These are phyloP conservation scores for Diatrype stigma DNA, from an alignment of 2,329 filamentous ascomycete species.

Conservation along the genomic window DNA sequence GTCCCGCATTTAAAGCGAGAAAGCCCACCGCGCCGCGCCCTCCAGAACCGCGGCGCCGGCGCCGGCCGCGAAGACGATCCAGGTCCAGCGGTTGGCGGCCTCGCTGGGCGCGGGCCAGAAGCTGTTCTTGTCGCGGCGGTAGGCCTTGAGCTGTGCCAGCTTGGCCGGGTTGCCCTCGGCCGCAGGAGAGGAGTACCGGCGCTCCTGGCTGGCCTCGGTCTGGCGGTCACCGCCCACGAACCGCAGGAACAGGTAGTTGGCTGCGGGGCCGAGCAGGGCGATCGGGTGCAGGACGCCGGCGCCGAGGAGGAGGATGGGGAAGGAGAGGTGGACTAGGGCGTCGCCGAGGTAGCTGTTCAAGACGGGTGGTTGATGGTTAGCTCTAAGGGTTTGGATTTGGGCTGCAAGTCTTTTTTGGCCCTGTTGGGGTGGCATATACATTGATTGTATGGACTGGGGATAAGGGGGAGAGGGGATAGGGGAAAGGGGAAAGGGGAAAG, in stretches of 20 bases:
- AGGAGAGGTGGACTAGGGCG: conserved; percentile 53
- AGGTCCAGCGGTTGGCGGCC: conserved; percentile 51
- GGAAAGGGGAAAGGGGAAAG: background rate
- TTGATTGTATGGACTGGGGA: too few relatives aligned
- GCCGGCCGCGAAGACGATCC: conserved; percentile 47
- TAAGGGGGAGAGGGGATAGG: background rate
- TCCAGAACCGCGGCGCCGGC: conserved; percentile 45
- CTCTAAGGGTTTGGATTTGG: too few relatives aligned
- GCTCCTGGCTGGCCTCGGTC: conserved; percentile 48
- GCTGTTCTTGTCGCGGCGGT: conserved; percentile 51
- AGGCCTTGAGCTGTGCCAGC: conserved; percentile 47
- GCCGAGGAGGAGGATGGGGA: conserved; percentile 53
- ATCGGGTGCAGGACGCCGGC: conserved; percentile 51
- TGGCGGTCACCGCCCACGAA: conserved; percentile 52
- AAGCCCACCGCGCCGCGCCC: background rate
- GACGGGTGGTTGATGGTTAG: background rate
- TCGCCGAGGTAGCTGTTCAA: conserved; percentile 55
- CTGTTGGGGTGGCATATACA: too few relatives aligned
- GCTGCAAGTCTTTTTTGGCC: too few relatives aligned
- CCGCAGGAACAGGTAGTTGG: conserved; percentile 57
- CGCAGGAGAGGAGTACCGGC: conserved; percentile 50
- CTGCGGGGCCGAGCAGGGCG: conserved; percentile 49
- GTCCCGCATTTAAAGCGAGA: too few relatives aligned
- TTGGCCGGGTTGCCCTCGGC: conserved; percentile 46
- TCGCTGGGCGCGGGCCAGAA: conserved; percentile 54